Conservation (phyloP, 106 monocot genomes). For the Chionographis japonica region DNA sequence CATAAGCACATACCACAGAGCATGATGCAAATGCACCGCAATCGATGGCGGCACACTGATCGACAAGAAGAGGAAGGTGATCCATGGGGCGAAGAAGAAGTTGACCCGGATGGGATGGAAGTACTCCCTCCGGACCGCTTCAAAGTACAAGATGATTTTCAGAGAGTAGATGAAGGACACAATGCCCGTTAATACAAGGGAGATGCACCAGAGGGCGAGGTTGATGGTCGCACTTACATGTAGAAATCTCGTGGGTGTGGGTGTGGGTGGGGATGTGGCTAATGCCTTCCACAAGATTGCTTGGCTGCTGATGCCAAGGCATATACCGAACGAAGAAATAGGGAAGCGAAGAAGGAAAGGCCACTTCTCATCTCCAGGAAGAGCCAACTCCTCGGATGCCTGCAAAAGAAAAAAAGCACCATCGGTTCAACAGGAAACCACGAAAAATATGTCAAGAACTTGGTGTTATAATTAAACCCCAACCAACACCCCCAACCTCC, state of each 20-base stretch:
- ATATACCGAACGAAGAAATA: slow-evolving; percentile 30
- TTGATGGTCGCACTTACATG: slow-evolving; percentile 18
- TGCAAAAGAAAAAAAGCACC: neutral
- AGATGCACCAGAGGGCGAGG: slow-evolving; percentile 22
- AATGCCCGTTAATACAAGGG: slow-evolving; percentile 22
- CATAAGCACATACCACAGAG: slow-evolving; percentile 75
- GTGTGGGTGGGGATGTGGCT: slow-evolving; percentile 3
- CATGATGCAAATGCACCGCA: slow-evolving; percentile 10
- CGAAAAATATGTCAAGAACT: no score
- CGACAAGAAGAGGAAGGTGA: slow-evolving; percentile 63
- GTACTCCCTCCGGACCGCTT: slow-evolving; percentile 73
- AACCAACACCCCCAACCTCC: no score
- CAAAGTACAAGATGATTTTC: slow-evolving; percentile 70
- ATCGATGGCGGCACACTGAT: slow-evolving; percentile 53
- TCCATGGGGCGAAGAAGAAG: slow-evolving; percentile 95
- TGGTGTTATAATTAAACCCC: no score
- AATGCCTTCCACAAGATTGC: slow-evolving; percentile 33
- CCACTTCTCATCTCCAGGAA: slow-evolving; percentile 30
- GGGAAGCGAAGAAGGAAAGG: slow-evolving; percentile 40
- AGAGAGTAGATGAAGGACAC: slow-evolving; percentile 46
- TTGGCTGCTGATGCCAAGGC: slow-evolving; percentile 29
- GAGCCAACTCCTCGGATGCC: slow-evolving; percentile 16
- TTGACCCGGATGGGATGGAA: slow-evolving; percentile 77
- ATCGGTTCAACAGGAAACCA: no score
- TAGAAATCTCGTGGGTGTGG: slow-evolving; percentile 26